Conservation (phyloP, 2,329 filamentous ascomycete species). For the Cryphonectria carpinicola region DNA sequence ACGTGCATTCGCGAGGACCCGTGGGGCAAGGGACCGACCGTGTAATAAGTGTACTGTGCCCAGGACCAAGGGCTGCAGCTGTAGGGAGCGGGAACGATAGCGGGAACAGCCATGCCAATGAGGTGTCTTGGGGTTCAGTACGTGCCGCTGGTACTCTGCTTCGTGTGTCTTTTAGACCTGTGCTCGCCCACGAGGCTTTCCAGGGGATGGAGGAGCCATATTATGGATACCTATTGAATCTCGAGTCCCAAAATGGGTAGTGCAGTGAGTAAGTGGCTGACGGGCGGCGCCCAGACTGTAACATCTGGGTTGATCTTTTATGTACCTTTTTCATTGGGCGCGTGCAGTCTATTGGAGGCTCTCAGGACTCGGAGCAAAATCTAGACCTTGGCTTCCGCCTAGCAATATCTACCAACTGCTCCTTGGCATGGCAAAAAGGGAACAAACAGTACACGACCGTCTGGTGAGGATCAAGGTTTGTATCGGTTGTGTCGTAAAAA, state of each 20-base stretch:
- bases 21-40: background rate
- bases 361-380: background rate
- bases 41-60: background rate
- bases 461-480: background rate
- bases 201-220: background rate
- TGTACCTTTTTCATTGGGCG: background rate
- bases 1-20: background rate
- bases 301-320: background rate
- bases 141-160: background rate
- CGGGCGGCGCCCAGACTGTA: background rate
- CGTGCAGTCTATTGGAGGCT: background rate
- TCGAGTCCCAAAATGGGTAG: background rate
- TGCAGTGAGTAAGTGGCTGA: conserved; percentile 1
- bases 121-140: background rate
- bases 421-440: background rate
- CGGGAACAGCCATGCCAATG: background rate
- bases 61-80: background rate
- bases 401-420: background rate
- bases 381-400: background rate
- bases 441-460: background rate
- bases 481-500: no score
- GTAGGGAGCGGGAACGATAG: background rate
- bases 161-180: background rate
- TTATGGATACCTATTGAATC: background rate
- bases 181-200: background rate